phyloP scores from a whole-genome alignment of 176 grass and related monocot species.

The Aegilops bicornis region DNA sequence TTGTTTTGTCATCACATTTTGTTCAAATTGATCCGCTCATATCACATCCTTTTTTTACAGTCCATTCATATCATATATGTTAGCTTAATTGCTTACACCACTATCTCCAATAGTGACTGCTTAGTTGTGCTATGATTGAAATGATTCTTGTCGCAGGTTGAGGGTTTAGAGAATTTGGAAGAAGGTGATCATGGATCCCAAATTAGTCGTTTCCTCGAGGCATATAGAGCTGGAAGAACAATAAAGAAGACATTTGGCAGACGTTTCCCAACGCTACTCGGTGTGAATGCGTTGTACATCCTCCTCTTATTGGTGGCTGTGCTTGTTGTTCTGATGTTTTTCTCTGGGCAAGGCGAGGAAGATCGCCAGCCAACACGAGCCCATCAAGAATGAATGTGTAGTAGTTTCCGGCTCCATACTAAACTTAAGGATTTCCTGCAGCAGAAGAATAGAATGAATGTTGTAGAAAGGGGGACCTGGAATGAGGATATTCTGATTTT shows the following conservation, averaged over 20 bases:
- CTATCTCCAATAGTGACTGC: background rate
- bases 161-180: constrained; percentile 59
- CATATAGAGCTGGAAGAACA: constrained; percentile 73
- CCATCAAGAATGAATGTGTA: constrained; percentile 37
- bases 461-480: constrained; percentile 1
- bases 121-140: background rate
- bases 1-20: background rate
- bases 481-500: constrained; percentile 19
- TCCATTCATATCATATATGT: background rate
- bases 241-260: constrained; percentile 49
- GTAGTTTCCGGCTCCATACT: background rate
- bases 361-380: constrained; percentile 31
- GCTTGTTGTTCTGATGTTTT: constrained; percentile 53
- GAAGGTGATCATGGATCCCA: constrained; percentile 73
- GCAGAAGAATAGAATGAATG: constrained; percentile 2
- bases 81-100: background rate
- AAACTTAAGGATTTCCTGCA: background rate
- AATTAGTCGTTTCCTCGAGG: constrained; percentile 72
- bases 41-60: background rate
- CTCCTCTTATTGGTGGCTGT: constrained; percentile 49
- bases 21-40: background rate
- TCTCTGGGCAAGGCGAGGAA: constrained; percentile 56
- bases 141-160: constrained; percentile 49
- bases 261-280: constrained; percentile 36
- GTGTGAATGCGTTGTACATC: constrained; percentile 53